phyloP scores from a whole-genome alignment of 192 early-diverging fungal genomes.

The Podila minutissima region DNA sequence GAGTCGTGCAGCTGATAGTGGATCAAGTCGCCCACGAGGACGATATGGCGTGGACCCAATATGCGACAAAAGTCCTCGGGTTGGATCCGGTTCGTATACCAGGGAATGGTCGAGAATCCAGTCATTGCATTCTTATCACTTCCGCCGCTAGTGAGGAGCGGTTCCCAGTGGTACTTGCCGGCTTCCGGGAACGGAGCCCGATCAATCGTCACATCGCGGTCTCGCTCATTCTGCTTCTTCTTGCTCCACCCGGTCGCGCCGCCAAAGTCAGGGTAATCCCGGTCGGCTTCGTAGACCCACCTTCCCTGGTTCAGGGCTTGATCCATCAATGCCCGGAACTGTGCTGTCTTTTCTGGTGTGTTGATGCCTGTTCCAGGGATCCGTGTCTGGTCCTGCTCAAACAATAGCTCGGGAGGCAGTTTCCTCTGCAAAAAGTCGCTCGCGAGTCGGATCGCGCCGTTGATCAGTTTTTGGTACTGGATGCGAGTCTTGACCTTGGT shows the following conservation, averaged over 20 bases:
- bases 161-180: slow-evolving; percentile 45
- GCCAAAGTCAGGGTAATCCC: slow-evolving; percentile 43
- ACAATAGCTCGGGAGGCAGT: slow-evolving; percentile 2
- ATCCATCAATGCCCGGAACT: slow-evolving; percentile 40
- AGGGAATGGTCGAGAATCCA: no score
- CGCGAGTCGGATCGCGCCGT: neutral
- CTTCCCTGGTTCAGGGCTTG: slow-evolving; percentile 24
- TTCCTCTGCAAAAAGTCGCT: neutral
- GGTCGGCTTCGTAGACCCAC: slow-evolving; percentile 40
- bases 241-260: slow-evolving; percentile 45
- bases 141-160: neutral
- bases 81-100: neutral
- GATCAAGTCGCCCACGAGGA: slow-evolving; percentile 61
- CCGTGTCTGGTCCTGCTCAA: neutral
- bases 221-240: slow-evolving; percentile 43
- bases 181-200: slow-evolving; percentile 44
- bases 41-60: slow-evolving; percentile 52
- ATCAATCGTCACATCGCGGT: slow-evolving; percentile 38
- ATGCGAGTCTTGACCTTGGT: neutral
- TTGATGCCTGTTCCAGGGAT: slow-evolving; percentile 27
- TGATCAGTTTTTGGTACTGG: slow-evolving; percentile 1
- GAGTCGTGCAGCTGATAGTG: slow-evolving; percentile 66
- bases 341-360: slow-evolving; percentile 18
- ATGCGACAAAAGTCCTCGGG: slow-evolving; percentile 51
- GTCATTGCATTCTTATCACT: no score